Evolutionary conservation across 75 land plant species (phyloP), one percentile per base, ranked within the genome.

Genomic region (Picea glauca): DNA sequence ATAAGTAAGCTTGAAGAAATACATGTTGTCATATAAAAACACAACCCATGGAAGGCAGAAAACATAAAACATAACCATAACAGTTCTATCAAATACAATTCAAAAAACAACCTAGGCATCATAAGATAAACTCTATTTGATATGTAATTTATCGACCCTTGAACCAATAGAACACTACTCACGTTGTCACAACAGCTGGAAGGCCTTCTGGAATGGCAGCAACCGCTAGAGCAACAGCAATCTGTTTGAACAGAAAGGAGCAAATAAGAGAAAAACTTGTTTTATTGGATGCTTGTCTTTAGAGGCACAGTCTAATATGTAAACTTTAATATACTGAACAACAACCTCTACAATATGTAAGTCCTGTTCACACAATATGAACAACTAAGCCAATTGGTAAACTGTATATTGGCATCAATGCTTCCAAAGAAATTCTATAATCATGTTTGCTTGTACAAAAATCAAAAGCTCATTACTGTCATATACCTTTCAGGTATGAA

Each of bases 121-220:
- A 33, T 6, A 38, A 62, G 21, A 20, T 20, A 78, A 60, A 43
- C 63, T 1, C 4, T 21, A 8, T 62, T 50, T 43, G 30, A 63
- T 21, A 58, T 12, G 46, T 26, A 76, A 50, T 32, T 43, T 17
- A n/a, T 43, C 14, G 1, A 76, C 20, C 8, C n/a, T 70, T 43
- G 23, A 43, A 77, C 40, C 33, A 38, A 9, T n/a, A 70, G 20
- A 43, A 70, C 58, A 65, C 35, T 58, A 90, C 93, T 85, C 72
- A 97, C 99, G 99, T 97, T 64, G 99, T 97, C 32, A 97, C 99
- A 83, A 97, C 99, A 80, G 99, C 99, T 73, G 99, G 99, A 85
- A 97, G 96, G 23, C 99, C 99, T 86, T 97, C 99, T 46, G 99
- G 99, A 76, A 97, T 97, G 20, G 99, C 99, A 70, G 99, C 99